A percentile compares a stretch with the other conserved stretches of the same genome.
Conservation (phyloP, 257 asterid species). For the Salvia miltiorrhiza region DNA sequence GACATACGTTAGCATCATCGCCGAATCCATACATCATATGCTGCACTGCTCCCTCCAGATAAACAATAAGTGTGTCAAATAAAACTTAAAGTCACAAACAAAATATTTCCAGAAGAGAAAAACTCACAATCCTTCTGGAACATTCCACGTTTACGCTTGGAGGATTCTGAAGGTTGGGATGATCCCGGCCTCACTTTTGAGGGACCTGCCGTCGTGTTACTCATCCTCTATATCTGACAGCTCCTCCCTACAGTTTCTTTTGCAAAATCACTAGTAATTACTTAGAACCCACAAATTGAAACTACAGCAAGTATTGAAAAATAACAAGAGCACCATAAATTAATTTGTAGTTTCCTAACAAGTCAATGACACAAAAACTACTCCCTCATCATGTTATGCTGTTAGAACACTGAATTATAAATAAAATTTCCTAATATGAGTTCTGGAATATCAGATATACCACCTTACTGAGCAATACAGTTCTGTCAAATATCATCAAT, state of each 20-base stretch:
- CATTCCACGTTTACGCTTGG: conserved; percentile 93
- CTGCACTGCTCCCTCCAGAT: conserved; percentile 56
- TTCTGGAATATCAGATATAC: neutral
- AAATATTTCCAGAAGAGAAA: conserved; percentile 1
- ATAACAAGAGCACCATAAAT: neutral
- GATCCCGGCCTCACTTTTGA: conserved; percentile 63
- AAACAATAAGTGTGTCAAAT: conserved; percentile 4
- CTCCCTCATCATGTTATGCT: neutral
- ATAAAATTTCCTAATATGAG: neutral
- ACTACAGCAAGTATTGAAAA: neutral
- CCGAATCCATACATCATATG: conserved; percentile 97
- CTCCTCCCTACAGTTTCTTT: neutral
- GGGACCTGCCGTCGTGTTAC: conserved; percentile 46
- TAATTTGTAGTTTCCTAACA: neutral
- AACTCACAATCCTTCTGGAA: conserved; percentile 90
- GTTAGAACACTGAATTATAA: neutral
- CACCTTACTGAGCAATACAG: neutral
- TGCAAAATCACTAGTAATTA: neutral
- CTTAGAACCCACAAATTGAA: neutral
- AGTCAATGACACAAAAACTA: neutral
- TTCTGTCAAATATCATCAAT: neutral
- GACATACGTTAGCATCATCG: conserved; percentile 78
- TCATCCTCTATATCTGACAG: conserved; percentile 46
- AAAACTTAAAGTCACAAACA: neutral
- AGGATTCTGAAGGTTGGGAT: conserved; percentile 67